Conservation (phyloP, 2,329 filamentous ascomycete genomes). For the Pseudogymnoascus sp. region DNA sequence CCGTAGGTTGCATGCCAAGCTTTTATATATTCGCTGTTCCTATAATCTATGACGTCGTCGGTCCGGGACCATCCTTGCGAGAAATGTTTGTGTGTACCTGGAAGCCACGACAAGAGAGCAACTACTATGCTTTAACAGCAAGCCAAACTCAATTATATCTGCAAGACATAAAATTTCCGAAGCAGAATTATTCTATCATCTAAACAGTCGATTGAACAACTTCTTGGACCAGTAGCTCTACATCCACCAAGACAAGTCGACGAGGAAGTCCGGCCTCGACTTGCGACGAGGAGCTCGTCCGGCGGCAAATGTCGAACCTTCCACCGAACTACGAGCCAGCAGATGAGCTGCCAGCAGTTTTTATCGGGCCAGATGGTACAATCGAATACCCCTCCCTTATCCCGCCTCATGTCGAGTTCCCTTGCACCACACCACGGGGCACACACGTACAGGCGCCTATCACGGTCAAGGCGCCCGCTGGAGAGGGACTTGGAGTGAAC, state of each 20-base stretch:
- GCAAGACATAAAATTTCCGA: not conserved
- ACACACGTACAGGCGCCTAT: not conserved
- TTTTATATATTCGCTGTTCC: not conserved
- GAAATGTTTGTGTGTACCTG: not conserved
- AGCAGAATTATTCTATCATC: not conserved
- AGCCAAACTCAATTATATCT: not conserved
- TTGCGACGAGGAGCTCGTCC: not conserved
- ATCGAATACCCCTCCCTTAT: not conserved
- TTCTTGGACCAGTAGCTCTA: not conserved
- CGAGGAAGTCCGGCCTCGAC: not conserved
- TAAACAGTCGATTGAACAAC: not conserved
- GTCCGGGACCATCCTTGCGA: not conserved
- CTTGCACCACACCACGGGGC: not conserved
- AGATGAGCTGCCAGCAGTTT: constrained; percentile 1
- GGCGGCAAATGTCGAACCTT: not conserved
- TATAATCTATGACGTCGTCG: not conserved
- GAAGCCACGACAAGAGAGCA: not conserved
- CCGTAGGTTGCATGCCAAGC: not conserved
- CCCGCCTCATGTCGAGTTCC: constrained; percentile 7
- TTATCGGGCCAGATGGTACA: not conserved
- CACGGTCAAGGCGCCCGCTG: not conserved
- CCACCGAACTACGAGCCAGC: constrained; percentile 1
- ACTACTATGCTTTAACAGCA: not conserved
- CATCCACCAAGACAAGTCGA: not conserved
- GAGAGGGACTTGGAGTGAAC: not conserved